Conservation (phyloP, 345 rosid genomes). For the Eucalyptus leucophloia region DNA sequence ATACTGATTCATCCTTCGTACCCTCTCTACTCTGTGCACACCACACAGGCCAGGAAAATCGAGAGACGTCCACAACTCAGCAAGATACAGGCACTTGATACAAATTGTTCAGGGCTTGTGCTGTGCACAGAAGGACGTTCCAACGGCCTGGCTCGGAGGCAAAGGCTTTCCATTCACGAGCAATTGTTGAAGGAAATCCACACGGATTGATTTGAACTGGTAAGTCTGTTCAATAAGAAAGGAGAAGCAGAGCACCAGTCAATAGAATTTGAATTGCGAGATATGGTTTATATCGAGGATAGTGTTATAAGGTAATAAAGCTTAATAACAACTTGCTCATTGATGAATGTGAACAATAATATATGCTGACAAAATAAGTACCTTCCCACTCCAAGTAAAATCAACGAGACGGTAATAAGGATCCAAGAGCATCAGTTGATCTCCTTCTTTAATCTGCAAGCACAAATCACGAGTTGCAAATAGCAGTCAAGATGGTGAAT, state of each 20-base stretch:
- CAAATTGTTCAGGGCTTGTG: slow-evolving; percentile 36
- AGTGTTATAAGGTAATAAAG: background rate
- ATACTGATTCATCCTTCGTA: background rate
- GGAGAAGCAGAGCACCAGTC: background rate
- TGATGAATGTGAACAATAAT: background rate
- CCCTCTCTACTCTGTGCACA: background rate
- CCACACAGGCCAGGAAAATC: background rate
- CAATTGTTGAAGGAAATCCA: slow-evolving; percentile 56
- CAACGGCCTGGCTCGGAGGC: slow-evolving; percentile 14
- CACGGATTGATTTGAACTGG: slow-evolving; percentile 47
- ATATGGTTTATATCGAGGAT: background rate
- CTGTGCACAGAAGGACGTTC: slow-evolving; percentile 45
- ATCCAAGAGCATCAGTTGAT: slow-evolving; percentile 34
- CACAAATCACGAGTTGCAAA: background rate
- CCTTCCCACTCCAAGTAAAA: slow-evolving; percentile 63
- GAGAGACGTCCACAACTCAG: background rate
- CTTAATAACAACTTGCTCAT: background rate
- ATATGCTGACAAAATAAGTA: background rate
- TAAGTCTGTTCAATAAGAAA: slow-evolving; percentile 16
- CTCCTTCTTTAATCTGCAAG: slow-evolving; percentile 63
- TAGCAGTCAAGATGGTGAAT: background rate
- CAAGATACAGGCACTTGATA: background rate
- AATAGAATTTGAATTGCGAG: background rate
- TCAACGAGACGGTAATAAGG: slow-evolving; percentile 24
- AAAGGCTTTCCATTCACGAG: slow-evolving; percentile 46